Evolutionary conservation across 2,329 filamentous ascomycete species (phyloP).

Genomic region (Ilyonectria robusta): DNA sequence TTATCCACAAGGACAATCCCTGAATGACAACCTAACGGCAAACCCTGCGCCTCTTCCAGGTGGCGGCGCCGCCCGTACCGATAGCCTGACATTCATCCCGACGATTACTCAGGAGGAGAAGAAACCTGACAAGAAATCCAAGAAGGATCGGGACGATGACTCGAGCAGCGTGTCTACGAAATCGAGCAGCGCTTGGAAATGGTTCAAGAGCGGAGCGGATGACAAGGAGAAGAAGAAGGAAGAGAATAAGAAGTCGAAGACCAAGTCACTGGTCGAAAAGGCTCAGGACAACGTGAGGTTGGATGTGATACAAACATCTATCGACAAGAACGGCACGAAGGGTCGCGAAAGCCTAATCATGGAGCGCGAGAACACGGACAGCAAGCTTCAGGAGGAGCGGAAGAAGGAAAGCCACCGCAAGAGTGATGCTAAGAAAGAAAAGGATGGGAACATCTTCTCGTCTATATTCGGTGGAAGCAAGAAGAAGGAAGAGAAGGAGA

Average conservation of each 20-base stretch:
- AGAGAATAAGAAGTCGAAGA: slow-evolving; percentile 77
- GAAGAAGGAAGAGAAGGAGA: slow-evolving; percentile 86
- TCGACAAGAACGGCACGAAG: slow-evolving; percentile 76
- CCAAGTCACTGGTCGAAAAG: slow-evolving; percentile 69
- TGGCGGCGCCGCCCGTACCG: slow-evolving; percentile 77
- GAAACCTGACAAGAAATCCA: slow-evolving; percentile 81
- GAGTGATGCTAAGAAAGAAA: slow-evolving; percentile 87
- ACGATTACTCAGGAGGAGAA: slow-evolving; percentile 79
- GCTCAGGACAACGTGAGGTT: slow-evolving; percentile 84
- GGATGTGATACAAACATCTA: slow-evolving; percentile 89
- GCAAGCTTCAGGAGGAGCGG: slow-evolving; percentile 83
- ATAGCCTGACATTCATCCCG: slow-evolving; percentile 85
- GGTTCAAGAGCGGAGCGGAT: slow-evolving; percentile 84
- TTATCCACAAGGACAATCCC: slow-evolving; percentile 46
- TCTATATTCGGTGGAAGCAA: slow-evolving; percentile 93
- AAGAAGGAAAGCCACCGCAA: slow-evolving; percentile 86
- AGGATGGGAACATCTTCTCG: slow-evolving; percentile 92
- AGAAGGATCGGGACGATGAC: slow-evolving; percentile 79
- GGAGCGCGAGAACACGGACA: slow-evolving; percentile 81
- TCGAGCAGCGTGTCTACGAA: slow-evolving; percentile 69
- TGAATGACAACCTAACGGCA: slow-evolving; percentile 49
- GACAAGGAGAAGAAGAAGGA: slow-evolving; percentile 74
- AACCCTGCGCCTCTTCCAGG: slow-evolving; percentile 78
- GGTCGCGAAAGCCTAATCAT: slow-evolving; percentile 88
- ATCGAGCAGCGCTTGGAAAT: slow-evolving; percentile 79